A percentile compares a stretch with the other conserved stretches of the same genome.
phyloP scores from a whole-genome alignment of 2,329 filamentous ascomycete species.

The Nigrospora sphaerica region DNA sequence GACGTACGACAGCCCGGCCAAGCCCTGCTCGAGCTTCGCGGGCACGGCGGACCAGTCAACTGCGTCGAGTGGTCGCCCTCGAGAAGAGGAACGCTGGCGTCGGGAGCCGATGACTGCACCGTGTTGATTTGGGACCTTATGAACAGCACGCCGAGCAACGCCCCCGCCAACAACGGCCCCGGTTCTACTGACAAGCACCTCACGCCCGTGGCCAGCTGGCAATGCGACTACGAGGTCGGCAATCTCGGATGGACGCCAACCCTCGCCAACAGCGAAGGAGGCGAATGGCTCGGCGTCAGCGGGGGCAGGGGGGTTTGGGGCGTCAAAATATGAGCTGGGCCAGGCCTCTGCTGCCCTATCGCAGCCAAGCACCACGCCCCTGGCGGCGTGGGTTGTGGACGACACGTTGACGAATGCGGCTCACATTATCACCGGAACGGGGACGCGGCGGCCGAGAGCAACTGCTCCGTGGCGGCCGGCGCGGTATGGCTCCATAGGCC shows the following conservation, averaged over 20 bases:
- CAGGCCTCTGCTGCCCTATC: no score
- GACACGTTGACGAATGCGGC: no score
- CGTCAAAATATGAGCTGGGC: constrained; percentile 33
- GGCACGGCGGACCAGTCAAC: constrained; percentile 79
- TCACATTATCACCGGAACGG: no score
- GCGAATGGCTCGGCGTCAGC: constrained; percentile 79
- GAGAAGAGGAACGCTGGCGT: constrained; percentile 80
- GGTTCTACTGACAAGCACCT: constrained; percentile 49
- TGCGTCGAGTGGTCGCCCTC: constrained; percentile 93
- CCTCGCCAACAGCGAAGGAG: constrained; percentile 58
- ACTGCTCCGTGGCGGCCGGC: no score
- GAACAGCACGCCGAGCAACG: constrained; percentile 48
- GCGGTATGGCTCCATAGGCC: no score
- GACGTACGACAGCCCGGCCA: constrained; percentile 95
- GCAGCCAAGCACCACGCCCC: no score
- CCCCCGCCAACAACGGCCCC: constrained; percentile 40
- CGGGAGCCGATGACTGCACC: constrained; percentile 84
- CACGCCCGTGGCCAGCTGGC: constrained; percentile 70
- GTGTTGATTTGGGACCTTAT: constrained; percentile 93
- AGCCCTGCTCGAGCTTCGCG: constrained; percentile 85
- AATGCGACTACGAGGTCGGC: constrained; percentile 79
- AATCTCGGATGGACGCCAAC: constrained; percentile 82
- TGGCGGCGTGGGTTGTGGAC: no score
- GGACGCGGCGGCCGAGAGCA: no score
- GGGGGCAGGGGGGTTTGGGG: constrained; percentile 79